phyloP scores from a whole-genome alignment of 1,139 yeast genomes.

The Saccharomyces hybrid region DNA sequence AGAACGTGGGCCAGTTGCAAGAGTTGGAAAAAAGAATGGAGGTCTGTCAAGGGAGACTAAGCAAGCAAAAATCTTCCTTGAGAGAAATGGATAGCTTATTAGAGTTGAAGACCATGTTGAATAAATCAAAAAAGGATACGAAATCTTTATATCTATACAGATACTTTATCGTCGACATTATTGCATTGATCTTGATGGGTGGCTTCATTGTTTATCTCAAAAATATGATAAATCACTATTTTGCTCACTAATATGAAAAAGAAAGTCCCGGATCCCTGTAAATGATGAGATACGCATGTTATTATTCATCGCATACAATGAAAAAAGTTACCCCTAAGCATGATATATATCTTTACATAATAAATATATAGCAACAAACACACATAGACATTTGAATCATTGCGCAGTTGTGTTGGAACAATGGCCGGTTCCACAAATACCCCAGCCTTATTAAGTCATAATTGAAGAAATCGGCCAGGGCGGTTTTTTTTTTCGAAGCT shows the following conservation, averaged over 20 bases:
- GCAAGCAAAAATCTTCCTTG: constrained; percentile 74
- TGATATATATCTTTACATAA: neutral
- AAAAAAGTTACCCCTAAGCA: neutral
- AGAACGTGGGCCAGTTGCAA: constrained; percentile 12
- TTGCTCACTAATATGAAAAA: neutral
- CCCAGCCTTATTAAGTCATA: neutral
- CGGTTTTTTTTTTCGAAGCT: neutral
- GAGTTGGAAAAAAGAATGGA: constrained; percentile 17
- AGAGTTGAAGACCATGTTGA: constrained; percentile 19
- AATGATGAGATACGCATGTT: no score
- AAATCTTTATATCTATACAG: constrained; percentile 18
- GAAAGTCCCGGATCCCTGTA: no score
- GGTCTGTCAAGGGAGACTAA: constrained; percentile 21
- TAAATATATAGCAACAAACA: neutral
- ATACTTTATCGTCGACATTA: constrained; percentile 17
- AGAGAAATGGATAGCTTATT: constrained; percentile 34
- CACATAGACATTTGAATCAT: neutral
- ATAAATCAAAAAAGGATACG: constrained; percentile 17
- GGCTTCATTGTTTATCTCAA: constrained; percentile 10
- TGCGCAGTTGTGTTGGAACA: neutral
- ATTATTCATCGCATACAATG: no score
- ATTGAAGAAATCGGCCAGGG: neutral
- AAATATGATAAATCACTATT: constrained; percentile 28
- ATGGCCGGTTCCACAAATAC: no score
- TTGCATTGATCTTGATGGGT: constrained; percentile 10